Base-by-base conservation (phyloP, 1,284 basidiomycete species). In the Microbotryum lychnidis-dioicae region DNA sequence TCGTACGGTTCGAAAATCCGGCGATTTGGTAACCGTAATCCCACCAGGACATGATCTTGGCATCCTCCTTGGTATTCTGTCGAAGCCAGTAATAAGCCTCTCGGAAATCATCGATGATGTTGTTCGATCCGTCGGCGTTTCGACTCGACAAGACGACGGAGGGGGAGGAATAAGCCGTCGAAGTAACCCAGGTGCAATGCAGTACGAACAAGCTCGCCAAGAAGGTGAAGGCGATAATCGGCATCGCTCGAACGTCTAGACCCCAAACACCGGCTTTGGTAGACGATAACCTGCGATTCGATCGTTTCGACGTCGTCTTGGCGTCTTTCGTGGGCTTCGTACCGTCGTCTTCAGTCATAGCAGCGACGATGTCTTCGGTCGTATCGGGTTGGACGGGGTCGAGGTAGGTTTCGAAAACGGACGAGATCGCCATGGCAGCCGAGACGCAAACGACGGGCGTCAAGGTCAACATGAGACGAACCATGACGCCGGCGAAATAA, bases 61-160 rank as follows among this genome's bases (percentile, higher is more conserved):
- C 85, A 68, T 91, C 87, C 75, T 90, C 80, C 4, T 86, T 81
- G 2, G 96, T 99, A 79, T 98, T 99, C 77, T 94, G 88, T 61
- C 93, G 82, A 57, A 99, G 78, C 96, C 96, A 99, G 77, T 98
- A 97, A 73, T 99, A 98, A n/a, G 96, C 96, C 79, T 98, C 96
- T 64, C 96, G 83, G 85, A 97, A 99, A 77, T 99, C 96, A 76
- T 99, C 96, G 73, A 99, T 98, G 73, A 98, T 91, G 75, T 92
- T 86, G 73, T 90, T 87, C 61, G 83, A 86, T 23, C 96, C 96
- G 72, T 98, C 93, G 0, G 81, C 79, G 67, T 83, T 85, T 8
- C 80, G 78, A 16, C 89, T 90, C 0, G 93, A 85, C 56, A 98
- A 80, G 2, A 99, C 96, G 65, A 98, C 94, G 29, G 93, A 97